Base-by-base conservation (phyloP, 805 yeast species). In the Starmerella cellae region DNA sequence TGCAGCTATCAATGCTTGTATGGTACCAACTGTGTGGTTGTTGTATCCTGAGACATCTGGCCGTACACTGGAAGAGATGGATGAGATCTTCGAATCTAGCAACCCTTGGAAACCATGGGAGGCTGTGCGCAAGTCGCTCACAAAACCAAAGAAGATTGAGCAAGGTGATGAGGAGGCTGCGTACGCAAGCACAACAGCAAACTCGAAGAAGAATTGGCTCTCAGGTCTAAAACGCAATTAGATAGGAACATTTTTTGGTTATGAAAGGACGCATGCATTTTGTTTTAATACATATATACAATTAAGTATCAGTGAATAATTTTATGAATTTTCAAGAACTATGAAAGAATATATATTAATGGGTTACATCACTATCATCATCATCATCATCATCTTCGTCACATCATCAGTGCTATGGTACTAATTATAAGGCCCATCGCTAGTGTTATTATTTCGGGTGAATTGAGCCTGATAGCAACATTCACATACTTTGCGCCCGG, bases 31-130 rank as follows among this genome's bases (percentile, higher is more conserved):
- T 48, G 70, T 59, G 53, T 59, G 54, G 43, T 67, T 58, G 50
- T 62, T 70, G 51, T 71, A 70, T 52, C 81, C 80, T 30, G 82
- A 76, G 55, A 76, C 82, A 20, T 71, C 67, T 47, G 78, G 77
- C 22, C 68, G 68, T 57, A 63, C 76, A 42, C 66, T 74, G 60
- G 80, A 74, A 59, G 78, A 74, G 57, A 70, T 74, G 55, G 58
- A 61, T 40, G 41, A 50, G 26, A 56, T 63, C 29, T 63, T 62
- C 37, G 79, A 80, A 55, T 73, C 72, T 62, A 20, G 42, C 30
- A 57, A 65, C 42, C 60, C 63, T 2, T 45, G 55, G 57, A 61
- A 59, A 37, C 71, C 71, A 3, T 66, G 70, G 70, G 60, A 62
- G 27, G 68, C 66, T 23, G 69, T 66, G 9, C 42, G 45, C 4